phyloP scores from a whole-genome alignment of 2,329 filamentous ascomycete genomes.

The Coniochaeta sp. region DNA sequence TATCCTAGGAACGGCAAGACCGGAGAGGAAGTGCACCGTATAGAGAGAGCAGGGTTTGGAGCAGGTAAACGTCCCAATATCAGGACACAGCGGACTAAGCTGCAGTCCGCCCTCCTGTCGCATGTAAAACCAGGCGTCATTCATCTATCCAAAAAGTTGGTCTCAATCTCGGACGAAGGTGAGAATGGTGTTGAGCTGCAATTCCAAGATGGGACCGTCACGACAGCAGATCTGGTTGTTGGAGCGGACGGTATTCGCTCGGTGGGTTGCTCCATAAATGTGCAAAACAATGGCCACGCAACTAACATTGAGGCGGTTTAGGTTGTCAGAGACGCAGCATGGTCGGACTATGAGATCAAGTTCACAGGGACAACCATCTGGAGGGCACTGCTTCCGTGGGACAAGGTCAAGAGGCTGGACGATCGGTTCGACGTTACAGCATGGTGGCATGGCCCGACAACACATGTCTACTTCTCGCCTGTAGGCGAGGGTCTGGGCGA shows the following conservation, averaged over 20 bases:
- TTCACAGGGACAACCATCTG: neutral
- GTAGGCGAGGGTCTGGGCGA: conserved; percentile 20
- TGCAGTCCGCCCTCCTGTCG: conserved; percentile 40
- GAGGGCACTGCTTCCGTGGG: neutral
- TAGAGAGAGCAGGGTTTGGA: neutral
- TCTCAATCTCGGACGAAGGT: conserved; percentile 27
- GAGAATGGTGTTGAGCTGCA: conserved; percentile 22
- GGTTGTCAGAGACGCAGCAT: conserved; percentile 18
- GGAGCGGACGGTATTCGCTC: conserved; percentile 46
- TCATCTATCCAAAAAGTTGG: conserved; percentile 36
- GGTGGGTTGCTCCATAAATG: conserved; percentile 10
- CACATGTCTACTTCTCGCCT: conserved; percentile 20
- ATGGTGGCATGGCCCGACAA: conserved; percentile 22
- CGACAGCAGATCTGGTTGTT: conserved; percentile 37
- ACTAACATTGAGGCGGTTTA: neutral
- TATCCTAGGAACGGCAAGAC: neutral
- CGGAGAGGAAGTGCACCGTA: neutral
- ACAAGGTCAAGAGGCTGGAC: conserved; percentile 7
- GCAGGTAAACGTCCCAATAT: neutral
- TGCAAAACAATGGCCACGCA: too few species aligned
- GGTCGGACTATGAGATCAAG: conserved; percentile 9
- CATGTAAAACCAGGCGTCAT: conserved; percentile 33
- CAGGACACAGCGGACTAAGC: conserved; percentile 17
- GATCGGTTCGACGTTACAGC: conserved; percentile 17
- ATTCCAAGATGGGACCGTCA: conserved; percentile 35